Evolutionary conservation across 805 yeast genomes (phyloP), one percentile per base, ranked within the genome.

Genomic region (Citeromyces nyonsensis): DNA sequence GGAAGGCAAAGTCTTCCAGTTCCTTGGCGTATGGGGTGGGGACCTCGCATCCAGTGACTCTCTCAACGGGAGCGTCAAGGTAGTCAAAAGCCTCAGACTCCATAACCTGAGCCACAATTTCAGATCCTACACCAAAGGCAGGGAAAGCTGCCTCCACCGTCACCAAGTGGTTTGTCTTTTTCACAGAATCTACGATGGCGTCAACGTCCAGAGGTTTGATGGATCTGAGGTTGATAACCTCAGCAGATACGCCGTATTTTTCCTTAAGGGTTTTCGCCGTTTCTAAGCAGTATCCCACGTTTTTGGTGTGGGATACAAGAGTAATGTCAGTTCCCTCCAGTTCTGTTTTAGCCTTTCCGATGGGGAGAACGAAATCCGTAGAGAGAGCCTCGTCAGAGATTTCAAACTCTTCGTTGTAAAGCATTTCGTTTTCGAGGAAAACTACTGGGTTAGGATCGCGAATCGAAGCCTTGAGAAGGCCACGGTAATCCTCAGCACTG

Each of bases 31-130:
- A 91, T 43, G 99, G 99, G 45, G 98, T 91, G 59, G 99, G 99
- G 24, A 86, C 96, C 66, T 91, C 99, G 54, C 97, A 94, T 59
- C 98, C 98, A 38, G 98, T 91, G 49, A 86, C 88, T 70, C 99
- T 84, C 66, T 79, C 94, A 44, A 91, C 83, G 47, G 99, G 99
- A 39, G 97, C 94, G 61, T 91, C 99, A 53, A 91, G 73, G 73
- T 85, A 83, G 62, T 91, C 98, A 45, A 91, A 91, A 34, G 94
- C 97, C 61, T 86, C 96, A 37, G 93, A 74, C 66, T 91, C 99
- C 95, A 91, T 85, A 54, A 91, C 68, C 63, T 85, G 95, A 40
- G 97, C 98, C 56, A 86, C 73, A 50, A 91, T 82, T 69, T 91
- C 99, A 34, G 96, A 83, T 52, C 99, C 98, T 44, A 91, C 94